phyloP scores from a whole-genome alignment of 2,329 filamentous ascomycete genomes.

The Exserohilum turcica region DNA sequence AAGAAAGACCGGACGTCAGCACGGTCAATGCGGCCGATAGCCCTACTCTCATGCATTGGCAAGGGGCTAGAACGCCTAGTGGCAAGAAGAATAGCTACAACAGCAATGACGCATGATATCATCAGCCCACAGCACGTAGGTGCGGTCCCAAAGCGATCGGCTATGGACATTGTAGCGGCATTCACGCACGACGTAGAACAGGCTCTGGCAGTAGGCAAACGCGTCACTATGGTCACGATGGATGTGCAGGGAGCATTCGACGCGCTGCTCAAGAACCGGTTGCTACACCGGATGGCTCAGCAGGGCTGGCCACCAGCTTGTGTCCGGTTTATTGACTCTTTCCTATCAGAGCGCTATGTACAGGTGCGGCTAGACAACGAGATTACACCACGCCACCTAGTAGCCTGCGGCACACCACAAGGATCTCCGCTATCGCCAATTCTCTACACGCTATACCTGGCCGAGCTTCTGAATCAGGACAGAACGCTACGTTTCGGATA shows the following conservation, averaged over 20 bases:
- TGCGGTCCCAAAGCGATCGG: too few relatives aligned
- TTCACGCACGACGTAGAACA: too few relatives aligned
- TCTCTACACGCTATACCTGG: constrained; percentile 10
- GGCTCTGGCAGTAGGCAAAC: too few relatives aligned
- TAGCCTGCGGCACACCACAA: constrained; percentile 4
- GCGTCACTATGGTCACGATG: constrained; percentile 11
- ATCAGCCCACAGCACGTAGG: too few relatives aligned
- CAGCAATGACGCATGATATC: too few relatives aligned
- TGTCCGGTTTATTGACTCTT: too few relatives aligned
- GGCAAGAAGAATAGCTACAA: constrained; percentile 13
- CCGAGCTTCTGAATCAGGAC: constrained; percentile 3
- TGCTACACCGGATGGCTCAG: constrained; percentile 3
- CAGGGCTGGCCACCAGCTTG: constrained; percentile 9
- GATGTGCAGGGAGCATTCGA: constrained; percentile 11
- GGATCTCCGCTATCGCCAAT: constrained; percentile 1
- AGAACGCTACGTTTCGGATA: not conserved
- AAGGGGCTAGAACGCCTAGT: constrained; percentile 13
- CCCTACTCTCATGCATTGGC: constrained; percentile 11
- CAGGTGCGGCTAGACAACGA: not conserved
- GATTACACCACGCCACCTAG: not conserved
- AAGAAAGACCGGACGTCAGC: constrained; percentile 10
- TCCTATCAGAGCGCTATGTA: too few relatives aligned
- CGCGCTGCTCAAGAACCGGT: constrained; percentile 9
- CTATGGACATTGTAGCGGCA: too few relatives aligned
- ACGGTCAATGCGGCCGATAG: constrained; percentile 3